phyloP scores from a whole-genome alignment of 805 yeast species.

The Ogataea henricii region DNA sequence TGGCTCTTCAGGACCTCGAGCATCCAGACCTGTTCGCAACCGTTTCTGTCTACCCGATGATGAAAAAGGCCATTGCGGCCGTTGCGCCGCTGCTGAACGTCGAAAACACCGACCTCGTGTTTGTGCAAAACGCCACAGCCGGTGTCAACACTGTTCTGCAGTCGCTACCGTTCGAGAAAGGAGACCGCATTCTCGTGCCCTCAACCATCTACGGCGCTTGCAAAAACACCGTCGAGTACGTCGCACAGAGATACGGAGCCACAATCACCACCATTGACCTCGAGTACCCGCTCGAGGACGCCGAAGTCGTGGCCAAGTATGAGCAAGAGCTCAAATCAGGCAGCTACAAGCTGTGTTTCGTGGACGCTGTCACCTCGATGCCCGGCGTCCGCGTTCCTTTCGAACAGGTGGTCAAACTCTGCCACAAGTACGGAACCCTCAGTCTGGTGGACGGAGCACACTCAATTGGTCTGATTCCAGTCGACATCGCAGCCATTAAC shows the following conservation, averaged over 20 bases:
- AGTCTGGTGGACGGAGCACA: constrained; percentile 77
- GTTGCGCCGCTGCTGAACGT: constrained; percentile 49
- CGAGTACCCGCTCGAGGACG: constrained; percentile 46
- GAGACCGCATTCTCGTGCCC: constrained; percentile 53
- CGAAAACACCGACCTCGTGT: constrained; percentile 49
- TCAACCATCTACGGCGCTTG: constrained; percentile 58
- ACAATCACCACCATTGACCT: constrained; percentile 41
- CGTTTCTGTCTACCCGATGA: constrained; percentile 30
- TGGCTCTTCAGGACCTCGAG: constrained; percentile 30
- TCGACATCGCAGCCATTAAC: constrained; percentile 41
- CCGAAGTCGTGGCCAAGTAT: constrained; percentile 39
- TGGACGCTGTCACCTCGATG: constrained; percentile 61
- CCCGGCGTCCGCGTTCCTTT: constrained; percentile 66
- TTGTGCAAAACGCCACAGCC: constrained; percentile 60
- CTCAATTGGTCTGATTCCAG: constrained; percentile 54
- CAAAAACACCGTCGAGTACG: constrained; percentile 48
- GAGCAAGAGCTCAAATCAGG: constrained; percentile 32
- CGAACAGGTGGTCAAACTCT: constrained; percentile 45
- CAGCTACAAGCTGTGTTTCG: constrained; percentile 45
- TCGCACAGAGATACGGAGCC: constrained; percentile 38
- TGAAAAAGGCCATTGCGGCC: constrained; percentile 38
- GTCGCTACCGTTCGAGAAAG: constrained; percentile 50
- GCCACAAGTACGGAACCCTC: constrained; percentile 47
- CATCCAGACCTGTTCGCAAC: constrained; percentile 52
- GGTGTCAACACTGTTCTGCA: constrained; percentile 61